Evolutionary conservation across 1,284 basidiomycete species (phyloP).

Genomic region (Agroathelia rolfsii): DNA sequence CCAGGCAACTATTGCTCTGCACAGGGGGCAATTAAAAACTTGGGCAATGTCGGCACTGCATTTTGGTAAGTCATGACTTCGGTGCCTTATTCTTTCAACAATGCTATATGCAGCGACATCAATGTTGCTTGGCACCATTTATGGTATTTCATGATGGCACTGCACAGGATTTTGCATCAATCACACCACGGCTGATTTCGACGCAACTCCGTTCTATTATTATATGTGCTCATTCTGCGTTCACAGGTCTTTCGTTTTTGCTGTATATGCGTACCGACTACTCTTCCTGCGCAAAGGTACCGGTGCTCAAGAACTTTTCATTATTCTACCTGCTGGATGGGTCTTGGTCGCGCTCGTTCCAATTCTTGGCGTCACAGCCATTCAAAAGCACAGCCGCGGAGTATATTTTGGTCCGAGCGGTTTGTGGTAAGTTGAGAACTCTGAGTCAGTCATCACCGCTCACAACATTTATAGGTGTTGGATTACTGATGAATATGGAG

Average conservation of each 20-base stretch:
- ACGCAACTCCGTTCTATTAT: no score
- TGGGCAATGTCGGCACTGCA: conserved; percentile 33
- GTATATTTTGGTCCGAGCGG: conserved; percentile 35
- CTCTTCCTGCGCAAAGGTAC: conserved; percentile 27
- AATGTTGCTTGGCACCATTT: no score
- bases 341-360: conserved; percentile 22
- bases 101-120: no score
- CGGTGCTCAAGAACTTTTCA: conserved; percentile 15
- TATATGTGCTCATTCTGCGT: no score
- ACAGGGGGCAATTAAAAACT: conserved; percentile 35
- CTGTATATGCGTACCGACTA: conserved; percentile 31
- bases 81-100: conserved; percentile 31
- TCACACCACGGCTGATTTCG: no score
- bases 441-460: no score
- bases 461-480: conserved; percentile 33
- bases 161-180: no score
- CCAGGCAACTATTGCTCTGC: conserved; percentile 26
- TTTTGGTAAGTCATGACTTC: conserved; percentile 32
- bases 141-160: no score
- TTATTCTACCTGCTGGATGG: conserved; percentile 27
- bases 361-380: conserved; percentile 25
- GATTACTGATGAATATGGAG: conserved; percentile 33
- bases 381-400: conserved; percentile 23
- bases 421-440: no score
- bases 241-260: conserved; percentile 31